Percentiles rank a stretch among this genome's conserved stretches.
phyloP scores from a whole-genome alignment of 352 stramenopile genomes.

The Phytophthora pistaciae region DNA sequence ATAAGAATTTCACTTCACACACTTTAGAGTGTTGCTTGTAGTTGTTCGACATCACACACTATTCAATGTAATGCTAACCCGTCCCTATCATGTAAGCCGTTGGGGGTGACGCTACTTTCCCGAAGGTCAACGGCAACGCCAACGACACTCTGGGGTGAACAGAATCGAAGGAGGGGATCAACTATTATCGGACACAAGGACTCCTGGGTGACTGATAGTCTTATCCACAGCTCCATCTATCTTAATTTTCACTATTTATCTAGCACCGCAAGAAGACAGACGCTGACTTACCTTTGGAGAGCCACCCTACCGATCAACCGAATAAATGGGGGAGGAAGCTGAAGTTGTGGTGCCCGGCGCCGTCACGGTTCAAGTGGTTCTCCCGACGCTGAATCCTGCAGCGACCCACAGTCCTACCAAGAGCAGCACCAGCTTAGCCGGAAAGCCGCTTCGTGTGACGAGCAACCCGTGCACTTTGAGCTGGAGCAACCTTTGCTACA shows the following conservation, averaged over 20 bases:
- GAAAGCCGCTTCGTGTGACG: slow-evolving; percentile 13
- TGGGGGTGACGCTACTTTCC: background rate
- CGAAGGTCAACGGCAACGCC: background rate
- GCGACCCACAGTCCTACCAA: background rate
- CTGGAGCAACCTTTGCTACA: slow-evolving; percentile 31
- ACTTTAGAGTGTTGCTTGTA: background rate
- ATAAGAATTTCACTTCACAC: background rate
- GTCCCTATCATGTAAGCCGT: background rate
- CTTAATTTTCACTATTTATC: background rate
- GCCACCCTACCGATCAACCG: background rate
- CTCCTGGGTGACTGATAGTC: too few relatives aligned
- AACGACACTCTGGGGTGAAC: background rate
- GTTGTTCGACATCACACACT: too few relatives aligned
- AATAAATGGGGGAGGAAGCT: slow-evolving; percentile 14
- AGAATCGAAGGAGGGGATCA: background rate
- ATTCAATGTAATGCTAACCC: background rate
- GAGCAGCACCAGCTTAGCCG: background rate
- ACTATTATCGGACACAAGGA: background rate
- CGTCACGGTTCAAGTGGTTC: slow-evolving; percentile 16
- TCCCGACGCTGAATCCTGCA: slow-evolving; percentile 8
- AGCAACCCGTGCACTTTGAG: slow-evolving; percentile 27
- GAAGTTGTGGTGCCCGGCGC: background rate
- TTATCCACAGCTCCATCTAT: background rate
- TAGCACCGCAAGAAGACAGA: background rate
- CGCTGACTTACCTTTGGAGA: background rate